Evolutionary conservation across 164 flowering plant species (phyloP), one percentile per base, ranked within the genome.

Genomic region (Platanus orientalis): DNA sequence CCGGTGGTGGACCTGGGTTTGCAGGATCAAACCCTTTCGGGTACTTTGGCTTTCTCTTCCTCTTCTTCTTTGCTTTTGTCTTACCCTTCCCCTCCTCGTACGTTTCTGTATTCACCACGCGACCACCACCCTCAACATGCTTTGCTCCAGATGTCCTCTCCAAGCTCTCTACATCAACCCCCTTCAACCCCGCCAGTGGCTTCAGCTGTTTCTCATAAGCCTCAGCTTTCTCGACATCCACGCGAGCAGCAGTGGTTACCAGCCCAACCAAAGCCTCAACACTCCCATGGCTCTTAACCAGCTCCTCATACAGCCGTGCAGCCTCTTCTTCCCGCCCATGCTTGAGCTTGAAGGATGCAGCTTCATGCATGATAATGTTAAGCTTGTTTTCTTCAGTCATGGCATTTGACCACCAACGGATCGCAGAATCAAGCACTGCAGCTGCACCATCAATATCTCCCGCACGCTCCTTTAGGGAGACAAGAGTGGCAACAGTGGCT

Each of bases 1-100:
- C 99, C 2, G 99, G 99, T 14, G 93, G 91, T 21, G 98, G 96
- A 14, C 96, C 96, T 0, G 99, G 99, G 66, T 91, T 88, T 32
- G 95, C 86, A 6, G 93, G 96, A 67, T 94, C 99, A 36, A 86
- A 89, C 1, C 97, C 96, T 74, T 91, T 94, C 0, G 99, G 99
- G 54, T 94, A 91, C 73, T 58, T 89, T 17, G 99, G 99, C 77
- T 94, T 91, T 75, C 96, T 84, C 89, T 94, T 94, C 60, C 99
- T 82, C 80, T 91, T 91, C 74, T 83, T 93, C 86, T 81, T 94
- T 16, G 80, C 44, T 72, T 85, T 91, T 24, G 76, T 79, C 73
- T 84, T 86, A 19, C 42, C 79, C 69, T 83, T 89, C 10, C 69
- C 76, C 42, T 80, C 89, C 62, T 78, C 91, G 14, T 65, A 59